Conservation (phyloP, 371 early-diverging fungal genomes). For the Circinella umbellata region DNA sequence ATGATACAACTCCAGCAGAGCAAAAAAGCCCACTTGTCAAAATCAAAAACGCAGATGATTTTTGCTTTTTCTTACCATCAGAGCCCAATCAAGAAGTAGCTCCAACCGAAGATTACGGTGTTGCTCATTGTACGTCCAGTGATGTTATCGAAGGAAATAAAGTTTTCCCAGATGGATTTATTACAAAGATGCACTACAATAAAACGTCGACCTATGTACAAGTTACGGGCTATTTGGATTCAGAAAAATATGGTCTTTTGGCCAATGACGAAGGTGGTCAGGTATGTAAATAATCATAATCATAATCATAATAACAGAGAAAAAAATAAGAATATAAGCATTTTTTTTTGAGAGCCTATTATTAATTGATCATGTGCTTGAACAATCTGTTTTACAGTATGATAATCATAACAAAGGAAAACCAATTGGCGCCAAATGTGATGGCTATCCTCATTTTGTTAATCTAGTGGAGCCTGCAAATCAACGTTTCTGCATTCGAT, state of each 20-base stretch:
- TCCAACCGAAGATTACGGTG: conserved; percentile 55
- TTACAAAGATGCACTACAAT: conserved; percentile 53
- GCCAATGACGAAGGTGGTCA: conserved; percentile 57
- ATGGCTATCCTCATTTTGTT: conserved; percentile 48
- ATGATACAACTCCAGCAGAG: not conserved
- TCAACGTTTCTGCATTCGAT: conserved; percentile 53
- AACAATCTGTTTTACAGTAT: conserved; percentile 16
- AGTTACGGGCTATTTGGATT: conserved; percentile 61
- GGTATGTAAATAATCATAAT: not conserved
- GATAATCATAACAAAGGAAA: conserved; percentile 35
- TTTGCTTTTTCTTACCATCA: conserved; percentile 66
- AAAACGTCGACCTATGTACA: conserved; percentile 49
- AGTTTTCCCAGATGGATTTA: conserved; percentile 35
- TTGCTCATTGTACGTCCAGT: conserved; percentile 28
- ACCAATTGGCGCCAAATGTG: conserved; percentile 38
- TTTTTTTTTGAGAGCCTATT: too few relatives aligned
- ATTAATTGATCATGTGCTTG: not conserved
- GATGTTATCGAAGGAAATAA: not conserved
- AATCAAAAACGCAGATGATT: conserved; percentile 33
- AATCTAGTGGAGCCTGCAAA: conserved; percentile 48
- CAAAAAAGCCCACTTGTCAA: not conserved
- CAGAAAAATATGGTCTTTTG: conserved; percentile 43
- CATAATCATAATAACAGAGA: not conserved
- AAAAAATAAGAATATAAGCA: not conserved
- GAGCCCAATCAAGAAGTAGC: conserved; percentile 58